Conservation (phyloP, 768 basidiomycete species). For the Vararia minispora region DNA sequence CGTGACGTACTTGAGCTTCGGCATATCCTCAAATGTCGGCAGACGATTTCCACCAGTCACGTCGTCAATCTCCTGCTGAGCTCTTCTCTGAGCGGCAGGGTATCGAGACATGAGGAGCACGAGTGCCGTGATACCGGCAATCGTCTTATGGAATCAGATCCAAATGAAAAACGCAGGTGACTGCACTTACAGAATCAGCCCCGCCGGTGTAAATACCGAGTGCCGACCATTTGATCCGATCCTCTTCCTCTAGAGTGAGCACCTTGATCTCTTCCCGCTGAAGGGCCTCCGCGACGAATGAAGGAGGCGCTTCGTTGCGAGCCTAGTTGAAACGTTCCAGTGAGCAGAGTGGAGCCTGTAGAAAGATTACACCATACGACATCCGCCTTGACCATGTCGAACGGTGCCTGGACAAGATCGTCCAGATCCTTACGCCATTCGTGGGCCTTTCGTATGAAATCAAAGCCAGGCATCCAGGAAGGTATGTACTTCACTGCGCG, state of each 20-base stretch:
- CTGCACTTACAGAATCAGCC: slow-evolving; percentile 8
- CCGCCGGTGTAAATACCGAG: slow-evolving; percentile 9
- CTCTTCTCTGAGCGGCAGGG: slow-evolving; percentile 21
- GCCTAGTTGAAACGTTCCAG: too few species aligned
- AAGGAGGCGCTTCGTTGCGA: slow-evolving; percentile 7
- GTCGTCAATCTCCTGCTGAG: slow-evolving; percentile 21
- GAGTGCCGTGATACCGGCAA: too few species aligned
- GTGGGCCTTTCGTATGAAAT: slow-evolving; percentile 10
- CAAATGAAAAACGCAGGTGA: slow-evolving; percentile 19
- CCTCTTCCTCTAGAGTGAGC: slow-evolving; percentile 2
- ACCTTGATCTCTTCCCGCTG: slow-evolving; percentile 4
- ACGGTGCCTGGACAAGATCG: slow-evolving; percentile 4
- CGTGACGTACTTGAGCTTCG: slow-evolving; percentile 21
- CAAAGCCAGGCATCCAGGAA: slow-evolving; percentile 13
- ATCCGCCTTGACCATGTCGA: slow-evolving; percentile 3
- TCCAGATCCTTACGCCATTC: slow-evolving; percentile 9
- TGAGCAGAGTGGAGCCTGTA: too few species aligned
- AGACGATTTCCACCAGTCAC: slow-evolving; percentile 21
- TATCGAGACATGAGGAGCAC: slow-evolving; percentile 24
- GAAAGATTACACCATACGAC: slow-evolving; percentile 4
- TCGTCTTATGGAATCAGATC: too few species aligned
- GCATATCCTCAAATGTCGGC: slow-evolving; percentile 20
- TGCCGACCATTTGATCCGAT: slow-evolving; percentile 8
- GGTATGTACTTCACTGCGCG: slow-evolving; percentile 11
- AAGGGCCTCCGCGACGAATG: slow-evolving; percentile 11